Base-by-base conservation (phyloP, 163 green algal genomes). In the Chlorella variabilis region DNA sequence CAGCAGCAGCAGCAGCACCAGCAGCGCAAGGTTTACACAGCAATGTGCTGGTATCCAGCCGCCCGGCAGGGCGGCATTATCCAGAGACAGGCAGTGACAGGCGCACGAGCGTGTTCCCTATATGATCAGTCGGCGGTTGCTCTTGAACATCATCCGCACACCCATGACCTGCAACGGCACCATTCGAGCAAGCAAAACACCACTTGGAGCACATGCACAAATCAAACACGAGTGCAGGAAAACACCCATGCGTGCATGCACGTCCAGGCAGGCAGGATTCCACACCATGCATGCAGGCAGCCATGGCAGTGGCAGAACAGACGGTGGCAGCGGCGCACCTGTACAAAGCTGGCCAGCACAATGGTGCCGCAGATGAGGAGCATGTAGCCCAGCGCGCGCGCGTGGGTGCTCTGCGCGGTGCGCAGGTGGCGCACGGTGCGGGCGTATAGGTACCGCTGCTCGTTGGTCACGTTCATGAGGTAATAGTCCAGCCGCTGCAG, bases 371-470 rank as follows among this genome's bases (percentile, higher is more conserved):
- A 89, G 61, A 89, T 74, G 36, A 76, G 56, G n/a, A 84, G 34
- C 78, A 83, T 83, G 83, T 89, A 90, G 45, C 62, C 81, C 5
- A 89, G 71, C 17, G 86, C 81, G 29, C 86, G 79, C 0, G 42
- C 7, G 36, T 85, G 56, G 2, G 86, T 90, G 27, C 39, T 78
- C 49, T 84, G 25, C 9, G 83, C 84, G 4, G 86, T 90, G n/a
- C 63, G 66, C 42, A 90, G 80, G 83, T 90, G 86, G 3, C 86
- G 67, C 39, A 83, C 71, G 15, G 86, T 83, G 51, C 86, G 74
- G 25, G 71, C 39, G 49, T 86, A 84, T 51, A 90, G 77, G 65
- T 86, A 89, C 21, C 80, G 74, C 86, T 90, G 86, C 80, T 90
- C 86, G 29, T 90, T 78, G 29, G 86, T 87, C 25, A 90, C 79